A percentile compares a stretch with the other conserved stretches of the same genome.
Evolutionary conservation across 352 stramenopile genomes (phyloP).

Genomic region (Phytophthora sp.): DNA sequence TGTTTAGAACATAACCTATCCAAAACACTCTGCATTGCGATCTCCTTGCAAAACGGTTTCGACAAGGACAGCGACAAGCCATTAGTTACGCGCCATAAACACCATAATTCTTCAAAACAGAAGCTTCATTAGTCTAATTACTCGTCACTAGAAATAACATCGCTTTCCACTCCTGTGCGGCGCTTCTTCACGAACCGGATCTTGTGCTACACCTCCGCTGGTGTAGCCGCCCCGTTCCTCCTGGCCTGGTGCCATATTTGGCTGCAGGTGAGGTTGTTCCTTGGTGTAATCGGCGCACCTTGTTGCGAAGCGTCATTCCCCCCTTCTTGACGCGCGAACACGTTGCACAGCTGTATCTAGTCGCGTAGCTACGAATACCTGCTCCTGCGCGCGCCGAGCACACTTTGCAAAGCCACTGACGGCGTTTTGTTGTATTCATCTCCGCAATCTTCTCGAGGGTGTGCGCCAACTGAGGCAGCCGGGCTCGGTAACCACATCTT

Average conservation of each 20-base stretch:
- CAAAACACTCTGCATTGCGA: too few species aligned
- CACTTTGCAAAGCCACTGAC: not conserved
- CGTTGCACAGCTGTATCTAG: slow-evolving; percentile 14
- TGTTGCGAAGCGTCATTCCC: slow-evolving; percentile 22
- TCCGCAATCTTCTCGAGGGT: not conserved
- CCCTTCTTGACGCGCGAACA: slow-evolving; percentile 19
- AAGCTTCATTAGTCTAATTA: too few species aligned
- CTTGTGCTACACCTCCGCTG: slow-evolving; percentile 15
- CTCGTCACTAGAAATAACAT: too few species aligned
- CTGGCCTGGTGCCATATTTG: slow-evolving; percentile 29
- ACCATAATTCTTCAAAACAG: too few species aligned
- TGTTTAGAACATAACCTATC: too few species aligned
- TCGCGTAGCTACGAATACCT: slow-evolving; percentile 27
- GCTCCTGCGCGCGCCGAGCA: not conserved
- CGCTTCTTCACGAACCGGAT: too few species aligned
- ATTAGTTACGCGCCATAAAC: too few species aligned
- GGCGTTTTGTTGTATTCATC: not conserved
- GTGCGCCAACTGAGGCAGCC: not conserved
- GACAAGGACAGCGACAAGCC: too few species aligned
- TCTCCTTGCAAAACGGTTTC: too few species aligned
- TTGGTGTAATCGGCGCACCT: not conserved
- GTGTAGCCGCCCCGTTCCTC: slow-evolving; percentile 17
- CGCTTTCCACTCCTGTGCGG: too few species aligned
- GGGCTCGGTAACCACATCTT: not conserved
- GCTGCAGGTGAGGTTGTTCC: slow-evolving; percentile 18